Base-by-base conservation (phyloP, 176 grass and related monocot species). In the Pharus latifolius region DNA sequence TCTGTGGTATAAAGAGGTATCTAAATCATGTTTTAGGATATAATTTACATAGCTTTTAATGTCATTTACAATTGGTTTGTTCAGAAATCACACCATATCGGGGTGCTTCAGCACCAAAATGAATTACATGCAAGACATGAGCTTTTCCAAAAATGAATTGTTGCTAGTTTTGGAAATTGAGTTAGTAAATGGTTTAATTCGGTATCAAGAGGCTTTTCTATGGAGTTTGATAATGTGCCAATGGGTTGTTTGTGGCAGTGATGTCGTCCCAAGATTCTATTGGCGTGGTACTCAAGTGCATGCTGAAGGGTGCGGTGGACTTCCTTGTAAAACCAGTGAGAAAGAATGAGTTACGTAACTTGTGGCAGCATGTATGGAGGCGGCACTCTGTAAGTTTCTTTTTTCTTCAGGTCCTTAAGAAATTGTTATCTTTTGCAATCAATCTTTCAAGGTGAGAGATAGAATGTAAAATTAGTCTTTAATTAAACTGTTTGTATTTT, bases 301-400 rank as follows among this genome's bases (percentile, higher is more conserved):
- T 99, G 95, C 84, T 94, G 17, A 99, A 91, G 56, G 95, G 95
- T 16, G 95, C 95, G 0, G 90, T 76, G 24, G 95, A 99, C 77
- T 99, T 99, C 72, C 80, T 99, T 48, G 90, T 99, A 35, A 99
- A 99, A 69, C 90, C 95, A 11, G 76, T 94, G 35, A 86, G 90
- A 72, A 99, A 86, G 90, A 99, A 99, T 55, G 95, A 99, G 69
- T 35, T 94, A 52, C 70, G 82, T 19, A 99, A 94, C 82, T 87
- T 99, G 57, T 99, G 95, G 90, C 95, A 99, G 74, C 95, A 99
- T 76, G 95, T 99, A 45, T 99, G 95, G 95, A 94, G 95, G 73
- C 81, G 90, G n/a, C 87, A 94, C 44, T 81, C 83, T 41, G 95
- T 99, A 99, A 78, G 95, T 82, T n/a, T n/a, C 45, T 17, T 53